phyloP scores from a whole-genome alignment of 805 yeast genomes.

The Candida khao-thaluensis region DNA sequence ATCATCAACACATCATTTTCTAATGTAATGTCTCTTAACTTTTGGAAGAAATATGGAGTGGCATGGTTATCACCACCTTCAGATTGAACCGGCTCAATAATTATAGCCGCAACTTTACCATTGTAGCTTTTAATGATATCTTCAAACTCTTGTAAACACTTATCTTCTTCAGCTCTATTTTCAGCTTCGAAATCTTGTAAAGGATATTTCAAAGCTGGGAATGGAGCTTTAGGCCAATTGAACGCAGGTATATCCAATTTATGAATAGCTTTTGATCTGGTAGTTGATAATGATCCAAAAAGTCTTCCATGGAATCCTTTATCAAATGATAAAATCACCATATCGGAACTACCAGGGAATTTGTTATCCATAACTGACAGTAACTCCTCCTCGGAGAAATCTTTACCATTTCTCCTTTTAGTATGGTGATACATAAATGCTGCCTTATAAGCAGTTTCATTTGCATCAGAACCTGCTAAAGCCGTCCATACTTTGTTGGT shows the following conservation, averaged over 20 bases:
- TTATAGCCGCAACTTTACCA: constrained; percentile 49
- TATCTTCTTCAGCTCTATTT: constrained; percentile 47
- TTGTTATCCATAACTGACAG: constrained; percentile 49
- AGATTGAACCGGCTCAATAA: constrained; percentile 64
- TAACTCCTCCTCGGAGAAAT: constrained; percentile 47
- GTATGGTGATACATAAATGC: constrained; percentile 66
- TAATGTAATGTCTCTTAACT: constrained; percentile 57
- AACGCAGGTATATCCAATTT: constrained; percentile 61
- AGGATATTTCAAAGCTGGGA: constrained; percentile 43
- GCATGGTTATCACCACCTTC: constrained; percentile 81
- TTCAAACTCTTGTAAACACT: constrained; percentile 48
- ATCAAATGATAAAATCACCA: constrained; percentile 53
- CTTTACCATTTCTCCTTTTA: constrained; percentile 47
- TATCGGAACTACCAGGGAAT: constrained; percentile 53
- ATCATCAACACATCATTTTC: constrained; percentile 59
- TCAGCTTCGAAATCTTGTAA: constrained; percentile 34
- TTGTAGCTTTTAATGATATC: constrained; percentile 37
- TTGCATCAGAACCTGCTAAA: constrained; percentile 66
- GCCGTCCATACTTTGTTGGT: constrained; percentile 62
- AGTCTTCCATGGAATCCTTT: constrained; percentile 58
- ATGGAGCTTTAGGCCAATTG: constrained; percentile 56
- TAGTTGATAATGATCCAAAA: constrained; percentile 55
- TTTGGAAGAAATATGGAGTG: constrained; percentile 58
- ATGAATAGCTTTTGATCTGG: constrained; percentile 57
- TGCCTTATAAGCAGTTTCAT: constrained; percentile 69